Evolutionary conservation across 2,329 filamentous ascomycete genomes (phyloP).

Genomic region (Botrytis deweyae): DNA sequence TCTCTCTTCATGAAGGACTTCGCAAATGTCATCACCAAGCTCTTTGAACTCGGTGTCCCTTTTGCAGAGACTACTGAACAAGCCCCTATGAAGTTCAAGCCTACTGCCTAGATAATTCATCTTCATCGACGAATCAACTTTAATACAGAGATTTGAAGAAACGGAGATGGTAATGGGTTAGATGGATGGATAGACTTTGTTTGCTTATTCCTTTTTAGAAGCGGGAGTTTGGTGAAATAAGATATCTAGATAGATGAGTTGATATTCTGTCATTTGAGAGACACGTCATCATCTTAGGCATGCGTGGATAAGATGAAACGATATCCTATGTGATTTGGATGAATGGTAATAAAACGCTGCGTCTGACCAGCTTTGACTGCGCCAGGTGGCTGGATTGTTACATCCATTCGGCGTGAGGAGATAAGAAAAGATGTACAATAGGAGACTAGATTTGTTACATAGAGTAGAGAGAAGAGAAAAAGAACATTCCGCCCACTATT

Average conservation of each 20-base stretch:
- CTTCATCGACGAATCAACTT: neutral
- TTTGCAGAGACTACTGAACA: conserved; percentile 66
- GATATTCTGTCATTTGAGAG: neutral
- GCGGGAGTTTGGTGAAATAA: conserved; percentile 7
- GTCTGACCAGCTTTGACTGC: neutral
- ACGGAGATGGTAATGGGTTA: neutral
- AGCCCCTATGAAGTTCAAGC: conserved; percentile 64
- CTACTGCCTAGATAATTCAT: conserved; percentile 36
- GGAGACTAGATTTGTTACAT: neutral
- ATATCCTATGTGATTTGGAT: neutral
- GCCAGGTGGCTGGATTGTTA: neutral
- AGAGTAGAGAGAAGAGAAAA: neutral
- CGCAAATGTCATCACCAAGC: conserved; percentile 69
- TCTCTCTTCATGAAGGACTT: conserved; percentile 95
- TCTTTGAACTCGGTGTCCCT: conserved; percentile 93
- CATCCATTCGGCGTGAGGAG: neutral
- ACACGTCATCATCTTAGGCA: neutral
- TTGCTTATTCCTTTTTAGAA: conserved; percentile 6
- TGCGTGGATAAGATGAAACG: neutral
- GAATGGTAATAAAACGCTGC: neutral
- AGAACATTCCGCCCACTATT: neutral
- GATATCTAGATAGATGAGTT: neutral
- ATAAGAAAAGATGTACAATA: neutral
- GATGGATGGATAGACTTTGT: neutral
- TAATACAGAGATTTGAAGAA: neutral